phyloP scores from a whole-genome alignment of 2,329 filamentous ascomycete genomes.

The Aspergillus fischeri region DNA sequence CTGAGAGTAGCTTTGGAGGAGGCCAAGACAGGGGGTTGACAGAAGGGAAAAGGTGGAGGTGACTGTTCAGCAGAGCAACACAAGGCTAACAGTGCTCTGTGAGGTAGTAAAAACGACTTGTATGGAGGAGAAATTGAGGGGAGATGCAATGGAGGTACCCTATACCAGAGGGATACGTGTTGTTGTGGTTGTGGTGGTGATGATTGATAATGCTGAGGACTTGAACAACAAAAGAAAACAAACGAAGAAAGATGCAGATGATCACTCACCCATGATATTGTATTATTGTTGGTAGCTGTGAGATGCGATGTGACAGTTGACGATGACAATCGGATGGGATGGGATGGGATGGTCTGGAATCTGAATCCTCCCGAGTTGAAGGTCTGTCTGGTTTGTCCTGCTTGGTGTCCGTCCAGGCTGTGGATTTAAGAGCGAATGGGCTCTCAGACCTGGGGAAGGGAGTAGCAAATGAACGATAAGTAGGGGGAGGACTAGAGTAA shows the following conservation, averaged over 20 bases:
- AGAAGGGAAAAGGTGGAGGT: slow-evolving; percentile 1
- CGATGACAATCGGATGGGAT: slow-evolving; percentile 6
- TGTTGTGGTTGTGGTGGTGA: slow-evolving; percentile 1
- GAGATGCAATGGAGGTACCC: not conserved
- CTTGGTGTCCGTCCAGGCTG: not conserved
- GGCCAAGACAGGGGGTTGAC: slow-evolving; percentile 7
- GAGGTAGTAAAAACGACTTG: not conserved
- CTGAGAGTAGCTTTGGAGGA: not conserved
- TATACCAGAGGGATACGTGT: not conserved
- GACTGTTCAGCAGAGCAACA: slow-evolving; percentile 3
- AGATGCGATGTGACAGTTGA: slow-evolving; percentile 5
- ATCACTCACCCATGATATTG: slow-evolving; percentile 18
- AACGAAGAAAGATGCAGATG: slow-evolving; percentile 2
- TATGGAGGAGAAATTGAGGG: not conserved
- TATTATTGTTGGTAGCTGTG: not conserved
- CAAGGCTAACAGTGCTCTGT: not conserved
- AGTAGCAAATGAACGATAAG: not conserved
- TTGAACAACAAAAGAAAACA: slow-evolving; percentile 12
- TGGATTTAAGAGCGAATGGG: not conserved
- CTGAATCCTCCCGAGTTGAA: not conserved
- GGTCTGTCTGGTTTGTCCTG: not conserved
- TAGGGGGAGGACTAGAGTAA: not conserved
- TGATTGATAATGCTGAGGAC: slow-evolving; percentile 1
- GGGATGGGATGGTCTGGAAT: slow-evolving; percentile 5
- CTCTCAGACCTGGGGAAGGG: not conserved